These are phyloP conservation scores for Gremmenia infestans DNA, from an alignment of 2,329 filamentous ascomycete species.

Conservation along the genomic window DNA sequence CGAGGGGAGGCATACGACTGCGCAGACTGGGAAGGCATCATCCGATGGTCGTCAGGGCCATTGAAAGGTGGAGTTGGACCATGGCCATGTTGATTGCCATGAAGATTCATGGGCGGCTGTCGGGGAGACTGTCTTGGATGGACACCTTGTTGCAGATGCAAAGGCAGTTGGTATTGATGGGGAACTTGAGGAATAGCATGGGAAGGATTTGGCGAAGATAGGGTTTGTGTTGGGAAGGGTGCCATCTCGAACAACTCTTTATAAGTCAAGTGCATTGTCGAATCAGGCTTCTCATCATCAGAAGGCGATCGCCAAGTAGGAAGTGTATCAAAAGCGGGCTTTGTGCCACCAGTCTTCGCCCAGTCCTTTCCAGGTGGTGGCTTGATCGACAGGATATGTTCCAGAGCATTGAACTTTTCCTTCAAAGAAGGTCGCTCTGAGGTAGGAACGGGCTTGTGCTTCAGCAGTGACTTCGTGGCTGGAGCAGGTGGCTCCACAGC, in stretches of 20 bases:
- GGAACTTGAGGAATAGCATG: conserved; percentile 68
- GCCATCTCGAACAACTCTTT: conserved; percentile 73
- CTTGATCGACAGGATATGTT: conserved; percentile 49
- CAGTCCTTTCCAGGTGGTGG: conserved; percentile 57
- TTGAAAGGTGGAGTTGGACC: conserved; percentile 62
- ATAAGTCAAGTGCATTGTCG: conserved; percentile 63
- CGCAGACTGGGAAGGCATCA: conserved; percentile 80
- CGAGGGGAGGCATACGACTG: conserved; percentile 85
- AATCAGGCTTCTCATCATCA: conserved; percentile 66
- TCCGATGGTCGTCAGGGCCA: conserved; percentile 73
- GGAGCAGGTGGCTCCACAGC: conserved; percentile 32
- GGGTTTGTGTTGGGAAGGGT: conserved; percentile 48
- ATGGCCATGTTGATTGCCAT: conserved; percentile 66
- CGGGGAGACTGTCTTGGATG: conserved; percentile 68
- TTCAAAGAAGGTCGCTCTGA: conserved; percentile 49
- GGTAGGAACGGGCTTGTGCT: conserved; percentile 64
- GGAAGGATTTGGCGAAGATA: conserved; percentile 63
- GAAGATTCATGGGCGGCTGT: conserved; percentile 73
- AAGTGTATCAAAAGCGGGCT: conserved; percentile 75
- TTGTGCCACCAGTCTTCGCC: conserved; percentile 75
- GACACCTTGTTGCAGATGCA: conserved; percentile 72
- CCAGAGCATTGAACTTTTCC: conserved; percentile 58
- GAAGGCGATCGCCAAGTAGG: conserved; percentile 76
- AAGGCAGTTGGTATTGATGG: conserved; percentile 79
- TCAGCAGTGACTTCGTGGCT: conserved; percentile 49